Evolutionary conservation across 306 rosid genomes (phyloP), one percentile per base, ranked within the genome.

Genomic region (Vigna mungo): DNA sequence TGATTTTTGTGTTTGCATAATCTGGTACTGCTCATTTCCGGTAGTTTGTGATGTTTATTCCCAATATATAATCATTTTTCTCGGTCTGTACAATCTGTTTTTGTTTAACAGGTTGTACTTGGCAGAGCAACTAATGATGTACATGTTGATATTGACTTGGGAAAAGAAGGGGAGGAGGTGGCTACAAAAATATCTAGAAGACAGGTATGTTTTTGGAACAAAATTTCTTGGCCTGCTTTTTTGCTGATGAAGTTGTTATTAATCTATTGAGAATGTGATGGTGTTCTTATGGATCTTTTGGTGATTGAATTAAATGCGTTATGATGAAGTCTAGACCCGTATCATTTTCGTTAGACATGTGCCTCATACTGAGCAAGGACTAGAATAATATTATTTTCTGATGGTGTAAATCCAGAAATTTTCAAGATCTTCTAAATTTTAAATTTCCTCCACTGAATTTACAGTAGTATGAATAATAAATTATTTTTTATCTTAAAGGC

Each of bases 91-190:
- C 78, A 54, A 56, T 79, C 53, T 75, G 62, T 74, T 80, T 74
- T 68, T 76, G 67, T 79, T 65, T 69, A 52, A 41, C 76, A 93
- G 98, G 96, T 93, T 60, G 80, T 89, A 73, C 89, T 93, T 81
- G 98, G 98, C 64, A 85, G 98, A 87, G 85, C 88, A 80, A 85
- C 98, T 15, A 85, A 81, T 16, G 96, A 86, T 17, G 4, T 80
- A 44, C 74, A 67, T 48, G 98, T 93, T 83, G 97, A 93, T 80
- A 89, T 93, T 80, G 92, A 93, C 88, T 87, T 93, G 84, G 84
- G 92, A 63, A 84, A 76, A 88, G 93, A 88, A 86, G 93, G 89
- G 65, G 69, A 37, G 16, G 91, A 37, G 16, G 91, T 16, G 12
- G 90, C 91, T 68, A 88, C 80, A 87, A 88, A 87, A 80, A 89